These are phyloP conservation scores for Oxytropis ochrocephala DNA, from an alignment of 306 rosid species.

Conservation along the genomic window DNA sequence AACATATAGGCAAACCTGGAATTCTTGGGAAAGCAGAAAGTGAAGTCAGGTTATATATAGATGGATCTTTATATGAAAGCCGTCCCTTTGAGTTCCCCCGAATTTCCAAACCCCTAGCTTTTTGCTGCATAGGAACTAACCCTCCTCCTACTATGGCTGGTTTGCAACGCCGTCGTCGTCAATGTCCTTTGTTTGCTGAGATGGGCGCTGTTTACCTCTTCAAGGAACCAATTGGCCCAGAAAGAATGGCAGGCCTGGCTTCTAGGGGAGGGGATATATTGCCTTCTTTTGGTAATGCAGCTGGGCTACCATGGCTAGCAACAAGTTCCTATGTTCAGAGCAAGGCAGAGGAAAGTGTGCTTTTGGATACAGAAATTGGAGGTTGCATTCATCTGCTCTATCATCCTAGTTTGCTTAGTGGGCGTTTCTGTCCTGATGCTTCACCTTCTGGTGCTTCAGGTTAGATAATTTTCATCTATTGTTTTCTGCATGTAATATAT, in stretches of 20 bases:
- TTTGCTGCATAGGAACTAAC: constrained; percentile 98
- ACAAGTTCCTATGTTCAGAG: constrained; percentile 57
- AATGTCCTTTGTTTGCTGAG: constrained; percentile 98
- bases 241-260: constrained; percentile 83
- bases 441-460: constrained; percentile 97
- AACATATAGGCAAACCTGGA: constrained; percentile 91
- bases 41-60: constrained; percentile 81
- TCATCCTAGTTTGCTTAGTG: constrained; percentile 91
- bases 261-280: constrained; percentile 89
- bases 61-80: constrained; percentile 87
- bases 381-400: constrained; percentile 88
- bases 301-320: constrained; percentile 90
- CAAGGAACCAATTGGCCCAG: constrained; percentile 92
- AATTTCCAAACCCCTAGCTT: constrained; percentile 90
- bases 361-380: constrained; percentile 88
- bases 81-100: constrained; percentile 97
- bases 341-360: constrained; percentile 76
- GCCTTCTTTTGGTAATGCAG: constrained; percentile 94
- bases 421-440: constrained; percentile 98
- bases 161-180: constrained; percentile 97
- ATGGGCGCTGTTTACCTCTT: constrained; percentile 98
- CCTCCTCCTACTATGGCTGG: constrained; percentile 99
- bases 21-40: constrained; percentile 93
- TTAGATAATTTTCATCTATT: constrained; percentile 23
- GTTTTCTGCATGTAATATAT: background rate